phyloP scores from a whole-genome alignment of 2,329 filamentous ascomycete species.

The Lachnellula occidentalis region DNA sequence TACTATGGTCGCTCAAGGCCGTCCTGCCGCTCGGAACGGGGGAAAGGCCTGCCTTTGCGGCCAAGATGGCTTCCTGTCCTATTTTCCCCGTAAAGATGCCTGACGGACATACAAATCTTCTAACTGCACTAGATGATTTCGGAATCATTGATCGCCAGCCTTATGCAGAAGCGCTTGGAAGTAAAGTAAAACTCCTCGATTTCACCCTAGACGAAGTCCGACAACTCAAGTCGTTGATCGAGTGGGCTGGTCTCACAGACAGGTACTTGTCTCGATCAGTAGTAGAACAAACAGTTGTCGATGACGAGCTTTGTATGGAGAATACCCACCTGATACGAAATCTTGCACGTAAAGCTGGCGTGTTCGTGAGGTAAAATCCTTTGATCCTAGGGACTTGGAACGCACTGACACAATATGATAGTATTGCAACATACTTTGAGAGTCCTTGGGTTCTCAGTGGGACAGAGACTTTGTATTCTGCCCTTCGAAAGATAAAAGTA shows the following conservation, averaged over 20 bases:
- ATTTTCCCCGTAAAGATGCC: neutral
- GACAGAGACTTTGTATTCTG: too few species aligned
- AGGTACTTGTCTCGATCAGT: slow-evolving; percentile 1
- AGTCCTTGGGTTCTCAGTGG: too few species aligned
- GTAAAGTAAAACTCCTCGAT: neutral
- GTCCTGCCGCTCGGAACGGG: neutral
- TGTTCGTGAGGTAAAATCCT: too few species aligned
- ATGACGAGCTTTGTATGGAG: too few species aligned
- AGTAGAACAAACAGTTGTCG: neutral
- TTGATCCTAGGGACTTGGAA: too few species aligned
- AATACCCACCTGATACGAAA: too few species aligned
- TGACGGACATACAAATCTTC: neutral
- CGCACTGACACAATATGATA: too few species aligned
- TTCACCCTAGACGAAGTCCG: neutral
- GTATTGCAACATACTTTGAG: too few species aligned
- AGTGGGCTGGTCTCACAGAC: neutral
- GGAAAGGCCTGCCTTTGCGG: neutral
- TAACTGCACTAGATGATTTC: neutral
- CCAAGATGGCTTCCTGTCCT: neutral
- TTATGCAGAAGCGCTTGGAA: neutral
- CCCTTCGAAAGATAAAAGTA: too few species aligned
- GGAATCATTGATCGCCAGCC: neutral
- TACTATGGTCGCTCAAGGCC: neutral
- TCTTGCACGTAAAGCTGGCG: too few species aligned
- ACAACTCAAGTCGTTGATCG: neutral